Base-by-base conservation (phyloP, 495 filamentous ascomycete species). In the Opeltia flavorubescens region DNA sequence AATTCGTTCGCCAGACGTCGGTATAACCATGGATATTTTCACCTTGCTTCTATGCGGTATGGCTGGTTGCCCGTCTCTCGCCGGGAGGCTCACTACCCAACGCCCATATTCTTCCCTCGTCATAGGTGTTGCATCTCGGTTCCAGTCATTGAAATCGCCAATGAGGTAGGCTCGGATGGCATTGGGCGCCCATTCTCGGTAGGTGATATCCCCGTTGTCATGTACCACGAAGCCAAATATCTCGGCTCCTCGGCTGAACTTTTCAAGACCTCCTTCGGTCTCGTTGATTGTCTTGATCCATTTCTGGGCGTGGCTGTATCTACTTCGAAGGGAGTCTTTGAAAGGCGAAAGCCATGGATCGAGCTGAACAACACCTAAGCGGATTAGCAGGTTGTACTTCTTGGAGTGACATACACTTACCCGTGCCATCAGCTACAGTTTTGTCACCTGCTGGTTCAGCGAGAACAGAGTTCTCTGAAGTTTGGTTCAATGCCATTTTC, bases 111-210 rank as follows among this genome's bases (percentile, higher is more conserved):
- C 61, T 51, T 89, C 75, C 65, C 80, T 87, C 52, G 70, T 81
- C 91, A 98, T 94, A 34, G 78, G 81, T 53, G 87, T 83, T 17
- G 86, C 75, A 40, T 77, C 74, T 53, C 78, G 65, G 59, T 89
- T 79, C 93, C 93, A 98, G 52, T 78, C 80, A 66, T 98, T 98
- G 69, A 96, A 98, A 49, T 96, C 91, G 45, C 91, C 91, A 50
- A 96, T 82, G n/a, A 98, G 72, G 50, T 81, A 80, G 17, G 91
- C 91, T 54, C 81, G 64, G 18, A 77, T 62, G 43, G 86, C 89
- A 67, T 85, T 89, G 41, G 91, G 89, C 1, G 91, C 91, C 91
- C 91, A 98, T 76, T 98, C 91, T 53, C 84, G 77, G 66, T 98
- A 98, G 36, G 67, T 71, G 54, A 98, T 86, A 61, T 89, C 86